Percentiles rank a stretch among this genome's conserved stretches.
Conservation (phyloP, 306 rosid genomes). For the Rosa multiflora region DNA sequence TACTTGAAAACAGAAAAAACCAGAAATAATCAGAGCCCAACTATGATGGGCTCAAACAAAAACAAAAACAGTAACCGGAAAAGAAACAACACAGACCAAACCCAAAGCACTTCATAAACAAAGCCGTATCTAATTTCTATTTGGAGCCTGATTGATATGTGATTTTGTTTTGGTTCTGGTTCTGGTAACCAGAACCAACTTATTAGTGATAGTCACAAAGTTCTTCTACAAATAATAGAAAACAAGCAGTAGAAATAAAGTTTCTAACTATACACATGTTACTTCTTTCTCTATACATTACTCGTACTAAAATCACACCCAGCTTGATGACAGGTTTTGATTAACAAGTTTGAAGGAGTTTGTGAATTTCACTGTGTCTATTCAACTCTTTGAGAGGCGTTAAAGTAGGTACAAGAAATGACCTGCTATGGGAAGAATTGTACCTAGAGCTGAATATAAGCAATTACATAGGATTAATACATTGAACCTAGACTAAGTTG, state of each 20-base stretch:
- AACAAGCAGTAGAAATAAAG: not conserved
- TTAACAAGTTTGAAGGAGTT: not conserved
- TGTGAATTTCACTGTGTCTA: not conserved
- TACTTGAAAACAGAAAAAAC: not conserved
- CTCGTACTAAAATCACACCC: not conserved
- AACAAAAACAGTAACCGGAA: not conserved
- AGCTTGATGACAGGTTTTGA: not conserved
- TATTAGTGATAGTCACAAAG: not conserved
- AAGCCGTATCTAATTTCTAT: not conserved
- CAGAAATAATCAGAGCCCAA: not conserved
- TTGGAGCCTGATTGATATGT: not conserved
- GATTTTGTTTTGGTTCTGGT: not conserved
- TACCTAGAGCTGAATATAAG: not conserved
- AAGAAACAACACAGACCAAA: conserved; percentile 1
- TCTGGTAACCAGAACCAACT: not conserved
- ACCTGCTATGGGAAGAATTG: not conserved
- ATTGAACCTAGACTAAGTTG: not conserved
- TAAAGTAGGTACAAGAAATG: not conserved
- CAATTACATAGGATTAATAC: not conserved
- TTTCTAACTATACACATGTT: not conserved
- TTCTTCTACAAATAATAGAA: not conserved
- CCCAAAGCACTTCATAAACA: not conserved
- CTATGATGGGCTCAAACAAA: not conserved
- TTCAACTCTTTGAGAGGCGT: not conserved
- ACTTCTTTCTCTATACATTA: not conserved